phyloP scores from a whole-genome alignment of 768 basidiomycete genomes.

The Termitomyces sp. region DNA sequence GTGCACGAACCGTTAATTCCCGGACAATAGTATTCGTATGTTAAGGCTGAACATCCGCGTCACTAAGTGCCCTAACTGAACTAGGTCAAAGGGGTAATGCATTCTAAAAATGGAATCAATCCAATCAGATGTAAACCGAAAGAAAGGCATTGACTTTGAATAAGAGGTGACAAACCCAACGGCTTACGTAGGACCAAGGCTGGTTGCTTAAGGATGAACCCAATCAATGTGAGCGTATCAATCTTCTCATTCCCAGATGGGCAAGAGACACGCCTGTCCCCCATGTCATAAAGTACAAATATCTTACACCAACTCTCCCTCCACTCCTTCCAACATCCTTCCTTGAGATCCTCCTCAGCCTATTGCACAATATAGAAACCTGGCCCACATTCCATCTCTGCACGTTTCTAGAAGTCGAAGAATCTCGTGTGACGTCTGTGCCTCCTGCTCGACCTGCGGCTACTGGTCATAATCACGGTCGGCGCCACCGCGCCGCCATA shows the following conservation, averaged over 20 bases:
- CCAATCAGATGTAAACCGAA: too few relatives aligned
- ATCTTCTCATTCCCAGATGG: conserved; percentile 15
- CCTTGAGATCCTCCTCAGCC: neutral
- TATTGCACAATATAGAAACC: neutral
- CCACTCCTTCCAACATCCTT: neutral
- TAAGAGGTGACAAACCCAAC: too few relatives aligned
- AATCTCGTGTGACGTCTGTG: conserved; percentile 12
- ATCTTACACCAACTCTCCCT: conserved; percentile 11
- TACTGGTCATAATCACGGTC: conserved; percentile 11
- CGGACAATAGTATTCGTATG: too few relatives aligned
- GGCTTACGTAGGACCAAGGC: too few relatives aligned
- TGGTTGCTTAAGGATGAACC: neutral
- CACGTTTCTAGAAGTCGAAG: conserved; percentile 11
- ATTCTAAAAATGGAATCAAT: too few relatives aligned
- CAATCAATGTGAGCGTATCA: conserved; percentile 1
- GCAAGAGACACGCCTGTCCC: conserved; percentile 15
- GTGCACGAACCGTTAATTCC: conserved; percentile 68
- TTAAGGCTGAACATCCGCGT: too few relatives aligned
- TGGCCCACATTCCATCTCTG: neutral
- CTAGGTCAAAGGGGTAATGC: too few relatives aligned
- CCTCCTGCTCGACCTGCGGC: conserved; percentile 3
- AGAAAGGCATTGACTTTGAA: too few relatives aligned
- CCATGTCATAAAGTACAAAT: conserved; percentile 13
- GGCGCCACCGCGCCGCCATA: conserved; percentile 7
- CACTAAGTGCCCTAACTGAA: too few relatives aligned